A percentile compares a stretch with the other conserved stretches of the same genome.
phyloP scores from a whole-genome alignment of 2,329 filamentous ascomycete species.

The Penicillium sp. region DNA sequence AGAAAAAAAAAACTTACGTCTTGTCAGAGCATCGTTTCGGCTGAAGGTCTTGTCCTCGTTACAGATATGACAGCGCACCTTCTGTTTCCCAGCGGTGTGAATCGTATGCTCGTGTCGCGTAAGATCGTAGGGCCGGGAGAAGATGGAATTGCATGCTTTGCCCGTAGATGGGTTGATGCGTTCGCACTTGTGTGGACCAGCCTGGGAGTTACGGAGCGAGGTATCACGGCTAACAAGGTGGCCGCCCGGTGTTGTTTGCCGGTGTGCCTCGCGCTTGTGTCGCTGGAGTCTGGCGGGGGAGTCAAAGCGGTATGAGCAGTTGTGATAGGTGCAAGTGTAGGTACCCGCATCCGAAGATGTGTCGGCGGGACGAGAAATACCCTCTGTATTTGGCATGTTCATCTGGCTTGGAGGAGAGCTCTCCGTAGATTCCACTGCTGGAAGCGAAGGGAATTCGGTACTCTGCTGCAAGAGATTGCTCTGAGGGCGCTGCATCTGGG shows the following conservation, averaged over 20 bases:
- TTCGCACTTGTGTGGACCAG: constrained; percentile 88
- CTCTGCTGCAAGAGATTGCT: constrained; percentile 43
- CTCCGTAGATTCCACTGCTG: constrained; percentile 59
- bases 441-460: constrained; percentile 59
- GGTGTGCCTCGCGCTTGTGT: constrained; percentile 91
- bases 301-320: constrained; percentile 84
- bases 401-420: constrained; percentile 38
- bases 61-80: constrained; percentile 88
- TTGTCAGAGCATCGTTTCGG: constrained; percentile 84
- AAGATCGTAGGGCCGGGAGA: constrained; percentile 93
- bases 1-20: constrained; percentile 5
- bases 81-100: constrained; percentile 90
- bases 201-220: constrained; percentile 74
- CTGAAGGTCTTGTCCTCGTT: constrained; percentile 97
- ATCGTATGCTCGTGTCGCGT: constrained; percentile 97
- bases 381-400: constrained; percentile 33
- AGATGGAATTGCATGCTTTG: constrained; percentile 90
- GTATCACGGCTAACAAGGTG: constrained; percentile 40
- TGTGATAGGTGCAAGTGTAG: constrained; percentile 94
- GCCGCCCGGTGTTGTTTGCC: constrained; percentile 62
- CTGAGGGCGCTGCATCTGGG: constrained; percentile 30
- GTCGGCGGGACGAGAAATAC: constrained; percentile 56
- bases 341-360: constrained; percentile 77
- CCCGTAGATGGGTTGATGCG: constrained; percentile 92
- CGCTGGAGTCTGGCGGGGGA: constrained; percentile 83